A percentile compares a stretch with the other conserved stretches of the same genome.
Conservation (phyloP, 768 basidiomycete species). For the Auriscalpium vulgare region DNA sequence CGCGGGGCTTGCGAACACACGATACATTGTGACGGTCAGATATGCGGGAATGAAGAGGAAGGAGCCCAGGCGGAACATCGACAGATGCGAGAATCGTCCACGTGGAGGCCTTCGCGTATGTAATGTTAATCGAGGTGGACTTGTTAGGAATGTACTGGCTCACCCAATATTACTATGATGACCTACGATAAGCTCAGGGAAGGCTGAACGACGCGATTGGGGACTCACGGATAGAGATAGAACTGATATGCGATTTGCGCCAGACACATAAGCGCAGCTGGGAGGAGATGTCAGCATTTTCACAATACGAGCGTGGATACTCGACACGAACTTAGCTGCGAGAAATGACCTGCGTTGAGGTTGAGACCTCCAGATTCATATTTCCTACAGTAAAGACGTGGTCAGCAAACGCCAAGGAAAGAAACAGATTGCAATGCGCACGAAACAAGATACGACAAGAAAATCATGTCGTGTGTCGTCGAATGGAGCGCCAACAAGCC, state of each 20-base stretch:
- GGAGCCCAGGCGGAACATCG: constrained; percentile 88
- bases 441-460: constrained; percentile 89
- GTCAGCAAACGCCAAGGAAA: background rate
- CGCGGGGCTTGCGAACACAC: constrained; percentile 57
- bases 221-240: constrained; percentile 77
- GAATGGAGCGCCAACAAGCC: constrained; percentile 82
- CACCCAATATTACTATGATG: constrained; percentile 29
- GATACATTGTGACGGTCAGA: constrained; percentile 68
- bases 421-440: constrained; percentile 31
- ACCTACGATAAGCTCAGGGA: background rate
- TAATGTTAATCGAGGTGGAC: background rate
- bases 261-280: constrained; percentile 90
- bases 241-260: constrained; percentile 90
- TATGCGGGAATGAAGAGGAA: constrained; percentile 87
- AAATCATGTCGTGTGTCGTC: constrained; percentile 85
- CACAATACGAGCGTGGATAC: background rate
- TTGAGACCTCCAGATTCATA: constrained; percentile 85
- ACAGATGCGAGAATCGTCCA: constrained; percentile 73
- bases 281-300: constrained; percentile 9
- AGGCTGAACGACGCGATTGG: background rate
- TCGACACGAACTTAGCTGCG: constrained; percentile 66
- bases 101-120: constrained; percentile 55
- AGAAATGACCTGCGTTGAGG: constrained; percentile 86
- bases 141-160: background rate
- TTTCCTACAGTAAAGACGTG: constrained; percentile 37